Percentiles rank a stretch among this genome's conserved stretches.
Conservation (phyloP, 1,284 basidiomycete species). For the Marasmius oreades region DNA sequence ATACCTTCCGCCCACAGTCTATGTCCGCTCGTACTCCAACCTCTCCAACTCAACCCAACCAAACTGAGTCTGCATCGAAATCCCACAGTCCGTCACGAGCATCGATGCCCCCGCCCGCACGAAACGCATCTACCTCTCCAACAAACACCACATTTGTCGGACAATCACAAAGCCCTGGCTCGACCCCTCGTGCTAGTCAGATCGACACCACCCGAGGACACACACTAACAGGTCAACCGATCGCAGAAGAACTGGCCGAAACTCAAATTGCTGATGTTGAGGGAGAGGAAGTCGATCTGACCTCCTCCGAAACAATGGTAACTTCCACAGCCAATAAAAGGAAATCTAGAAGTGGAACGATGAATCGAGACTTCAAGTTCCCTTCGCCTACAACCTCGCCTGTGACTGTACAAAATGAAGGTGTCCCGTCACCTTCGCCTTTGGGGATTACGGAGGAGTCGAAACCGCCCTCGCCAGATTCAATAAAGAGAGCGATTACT, state of each 20-base stretch:
- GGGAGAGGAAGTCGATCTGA: constrained; percentile 24
- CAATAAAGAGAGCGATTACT: constrained; percentile 39
- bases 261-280: constrained; percentile 20
- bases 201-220: constrained; percentile 19
- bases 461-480: constrained; percentile 16
- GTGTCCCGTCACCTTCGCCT: constrained; percentile 21
- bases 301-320: constrained; percentile 15
- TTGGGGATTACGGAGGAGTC: constrained; percentile 15
- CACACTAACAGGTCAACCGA: constrained; percentile 1
- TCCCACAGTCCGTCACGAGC: constrained; percentile 32
- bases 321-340: constrained; percentile 31
- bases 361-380: constrained; percentile 78
- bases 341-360: constrained; percentile 54
- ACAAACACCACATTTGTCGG: constrained; percentile 39
- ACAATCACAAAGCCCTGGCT: constrained; percentile 26
- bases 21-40: constrained; percentile 56
- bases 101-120: constrained; percentile 57
- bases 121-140: constrained; percentile 32
- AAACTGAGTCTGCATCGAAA: not conserved
- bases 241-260: not conserved
- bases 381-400: constrained; percentile 41
- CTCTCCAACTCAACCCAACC: constrained; percentile 11
- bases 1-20: constrained; percentile 61
- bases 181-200: constrained; percentile 38
- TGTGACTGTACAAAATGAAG: constrained; percentile 18